A percentile compares a stretch with the other conserved stretches of the same genome.
These are phyloP conservation scores for Talaromyces wortmannii DNA, from an alignment of 495 filamentous ascomycete genomes.

Conservation along the genomic window DNA sequence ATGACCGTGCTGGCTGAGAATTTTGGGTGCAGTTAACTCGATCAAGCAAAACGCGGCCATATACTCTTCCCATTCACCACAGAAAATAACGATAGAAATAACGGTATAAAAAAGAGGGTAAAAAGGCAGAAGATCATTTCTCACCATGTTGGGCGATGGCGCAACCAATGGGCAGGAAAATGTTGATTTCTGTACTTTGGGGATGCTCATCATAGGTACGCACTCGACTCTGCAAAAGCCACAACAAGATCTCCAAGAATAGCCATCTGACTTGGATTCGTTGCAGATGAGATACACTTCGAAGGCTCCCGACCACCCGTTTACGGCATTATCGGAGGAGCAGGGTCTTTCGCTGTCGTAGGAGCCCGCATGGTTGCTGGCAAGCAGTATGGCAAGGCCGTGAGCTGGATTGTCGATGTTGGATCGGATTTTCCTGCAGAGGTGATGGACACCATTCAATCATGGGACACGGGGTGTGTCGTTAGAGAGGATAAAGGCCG, in stretches of 20 bases:
- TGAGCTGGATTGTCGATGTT: constrained; percentile 89
- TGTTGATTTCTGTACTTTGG: constrained; percentile 80
- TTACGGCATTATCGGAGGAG: constrained; percentile 74
- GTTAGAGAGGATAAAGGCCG: constrained; percentile 60
- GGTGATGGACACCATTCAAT: constrained; percentile 52
- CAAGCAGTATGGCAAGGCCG: constrained; percentile 33
- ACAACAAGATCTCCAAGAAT: constrained; percentile 10
- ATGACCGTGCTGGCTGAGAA: too few relatives aligned
- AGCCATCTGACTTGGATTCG: constrained; percentile 5
- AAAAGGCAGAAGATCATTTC: too few relatives aligned
- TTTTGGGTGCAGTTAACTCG: too few relatives aligned
- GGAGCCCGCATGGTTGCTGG: constrained; percentile 81
- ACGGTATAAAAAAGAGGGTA: neutral
- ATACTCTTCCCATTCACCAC: too few relatives aligned
- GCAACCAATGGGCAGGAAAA: constrained; percentile 3
- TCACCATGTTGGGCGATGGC: neutral
- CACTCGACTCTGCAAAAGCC: neutral
- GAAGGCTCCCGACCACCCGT: constrained; percentile 45
- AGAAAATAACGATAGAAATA: too few relatives aligned
- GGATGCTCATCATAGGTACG: constrained; percentile 92
- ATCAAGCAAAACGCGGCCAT: too few relatives aligned
- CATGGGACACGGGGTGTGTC: constrained; percentile 66
- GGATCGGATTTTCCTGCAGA: constrained; percentile 77
- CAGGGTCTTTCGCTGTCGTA: constrained; percentile 76
- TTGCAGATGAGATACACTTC: constrained; percentile 85